Evolutionary conservation across 805 yeast genomes (phyloP), one percentile per base, ranked within the genome.

Genomic region (Lachancea quebecensis): DNA sequence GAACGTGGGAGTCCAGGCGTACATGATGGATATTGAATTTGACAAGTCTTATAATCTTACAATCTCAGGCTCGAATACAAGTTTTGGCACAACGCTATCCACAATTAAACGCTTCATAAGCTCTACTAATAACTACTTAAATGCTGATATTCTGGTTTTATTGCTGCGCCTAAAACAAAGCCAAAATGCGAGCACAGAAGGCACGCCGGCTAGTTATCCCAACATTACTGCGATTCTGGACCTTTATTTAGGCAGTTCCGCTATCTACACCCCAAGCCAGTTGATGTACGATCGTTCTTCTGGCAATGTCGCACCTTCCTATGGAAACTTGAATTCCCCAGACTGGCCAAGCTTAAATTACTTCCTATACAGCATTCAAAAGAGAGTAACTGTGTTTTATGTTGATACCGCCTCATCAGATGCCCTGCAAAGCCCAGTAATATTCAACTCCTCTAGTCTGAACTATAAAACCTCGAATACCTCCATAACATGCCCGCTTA

Each of bases 21-120:
- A 79, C n/a, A 61, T 67, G 44, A 42, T 81, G 3, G 85, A 83
- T 54, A 44, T 81, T 25, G 81, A 79, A 58, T 75, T 78, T 70
- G 77, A 75, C 53, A 76, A 74, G 41, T 53, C 63, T 35, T 62
- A 69, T 2, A 55, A 64, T 34, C 58, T 50, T 56, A 41, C 28
- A 44, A 42, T 53, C 28, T 46, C 33, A 2, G 43, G 45, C 36
- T 53, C 64, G 0, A 51, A 53, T 3, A 35, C 67, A 1, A 41
- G 46, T 0, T 48, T 70, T 16, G n/a, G 50, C 0, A 47, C 56
- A 2, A 47, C 75, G 0, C 42, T 69, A 1, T 11, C 40, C 0
- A 51, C 57, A 0, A 36, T 80, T 1, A 45, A 62, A 28, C 39
- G 39, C 0, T 78, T 68, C 52, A 48, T 77, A 2, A 33, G 32